These are phyloP conservation scores for Aspergillus arachidicola DNA, from an alignment of 2,329 filamentous ascomycete species.

Conservation along the genomic window DNA sequence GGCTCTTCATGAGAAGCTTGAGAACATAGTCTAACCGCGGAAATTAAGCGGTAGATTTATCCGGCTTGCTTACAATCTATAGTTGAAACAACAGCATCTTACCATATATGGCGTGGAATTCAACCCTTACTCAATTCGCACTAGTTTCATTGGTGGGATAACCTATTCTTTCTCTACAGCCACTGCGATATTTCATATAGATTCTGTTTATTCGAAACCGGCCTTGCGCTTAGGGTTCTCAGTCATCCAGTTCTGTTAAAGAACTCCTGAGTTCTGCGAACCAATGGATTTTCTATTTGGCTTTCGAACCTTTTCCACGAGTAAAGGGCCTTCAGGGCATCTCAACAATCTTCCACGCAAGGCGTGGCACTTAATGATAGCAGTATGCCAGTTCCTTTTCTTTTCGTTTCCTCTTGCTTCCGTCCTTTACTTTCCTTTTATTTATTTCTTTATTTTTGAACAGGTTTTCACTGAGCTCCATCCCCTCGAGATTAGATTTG, in stretches of 20 bases:
- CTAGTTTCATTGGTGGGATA: background rate
- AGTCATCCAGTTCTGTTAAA: fast-evolving
- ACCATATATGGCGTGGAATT: background rate
- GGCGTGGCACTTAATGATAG: background rate
- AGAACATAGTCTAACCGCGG: background rate
- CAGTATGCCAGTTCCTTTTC: background rate
- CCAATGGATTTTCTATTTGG: background rate
- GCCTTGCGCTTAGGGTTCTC: background rate
- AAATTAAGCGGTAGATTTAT: background rate
- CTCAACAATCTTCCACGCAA: background rate
- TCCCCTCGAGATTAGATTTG: background rate
- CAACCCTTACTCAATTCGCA: background rate
- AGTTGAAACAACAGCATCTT: background rate
- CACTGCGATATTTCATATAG: background rate
- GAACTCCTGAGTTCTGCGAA: background rate
- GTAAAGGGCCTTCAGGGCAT: background rate
- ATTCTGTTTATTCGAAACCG: background rate
- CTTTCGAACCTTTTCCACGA: background rate
- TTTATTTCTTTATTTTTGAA: background rate
- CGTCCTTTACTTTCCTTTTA: background rate
- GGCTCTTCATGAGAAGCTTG: background rate
- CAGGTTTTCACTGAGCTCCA: background rate
- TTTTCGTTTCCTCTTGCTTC: too few species aligned
- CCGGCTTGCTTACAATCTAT: background rate
- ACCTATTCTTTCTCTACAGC: too few species aligned